phyloP scores from a whole-genome alignment of 2,329 filamentous ascomycete genomes.

The Xylariaceae sp. region DNA sequence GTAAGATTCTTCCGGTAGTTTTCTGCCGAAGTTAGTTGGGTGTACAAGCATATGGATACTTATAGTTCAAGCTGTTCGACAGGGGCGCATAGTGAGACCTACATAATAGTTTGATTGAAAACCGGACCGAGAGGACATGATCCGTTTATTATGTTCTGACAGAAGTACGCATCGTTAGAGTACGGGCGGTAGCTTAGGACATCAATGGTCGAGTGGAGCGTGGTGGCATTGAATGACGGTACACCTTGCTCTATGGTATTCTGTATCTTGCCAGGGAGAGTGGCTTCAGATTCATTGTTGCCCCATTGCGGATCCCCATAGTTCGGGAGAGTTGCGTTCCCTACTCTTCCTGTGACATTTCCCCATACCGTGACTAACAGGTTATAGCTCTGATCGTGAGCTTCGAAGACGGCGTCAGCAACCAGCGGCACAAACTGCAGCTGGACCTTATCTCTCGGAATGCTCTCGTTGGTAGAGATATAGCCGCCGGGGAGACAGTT shows the following conservation, averaged over 20 bases:
- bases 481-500: slow-evolving; percentile 77
- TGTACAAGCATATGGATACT: slow-evolving; percentile 16
- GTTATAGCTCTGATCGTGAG: slow-evolving; percentile 62
- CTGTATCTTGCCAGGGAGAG: slow-evolving; percentile 77
- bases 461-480: slow-evolving; percentile 49
- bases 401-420: slow-evolving; percentile 77
- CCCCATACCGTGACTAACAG: slow-evolving; percentile 85
- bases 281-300: slow-evolving; percentile 56
- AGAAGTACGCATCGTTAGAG: slow-evolving; percentile 66
- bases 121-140: slow-evolving; percentile 77
- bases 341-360: slow-evolving; percentile 80
- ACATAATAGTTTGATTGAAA: slow-evolving; percentile 59
- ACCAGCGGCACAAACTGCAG: slow-evolving; percentile 82
- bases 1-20: slow-evolving; percentile 39
- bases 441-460: slow-evolving; percentile 53
- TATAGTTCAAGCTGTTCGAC: not conserved
- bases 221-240: slow-evolving; percentile 67
- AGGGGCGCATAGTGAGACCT: slow-evolving; percentile 34
- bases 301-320: slow-evolving; percentile 65
- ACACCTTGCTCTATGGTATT: slow-evolving; percentile 57
- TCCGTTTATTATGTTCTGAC: slow-evolving; percentile 63
- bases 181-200: slow-evolving; percentile 80
- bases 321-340: slow-evolving; percentile 62
- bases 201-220: slow-evolving; percentile 72
- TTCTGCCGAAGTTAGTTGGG: slow-evolving; percentile 21